phyloP scores from a whole-genome alignment of 1,284 basidiomycete species.

The Psilocybe mexicana region DNA sequence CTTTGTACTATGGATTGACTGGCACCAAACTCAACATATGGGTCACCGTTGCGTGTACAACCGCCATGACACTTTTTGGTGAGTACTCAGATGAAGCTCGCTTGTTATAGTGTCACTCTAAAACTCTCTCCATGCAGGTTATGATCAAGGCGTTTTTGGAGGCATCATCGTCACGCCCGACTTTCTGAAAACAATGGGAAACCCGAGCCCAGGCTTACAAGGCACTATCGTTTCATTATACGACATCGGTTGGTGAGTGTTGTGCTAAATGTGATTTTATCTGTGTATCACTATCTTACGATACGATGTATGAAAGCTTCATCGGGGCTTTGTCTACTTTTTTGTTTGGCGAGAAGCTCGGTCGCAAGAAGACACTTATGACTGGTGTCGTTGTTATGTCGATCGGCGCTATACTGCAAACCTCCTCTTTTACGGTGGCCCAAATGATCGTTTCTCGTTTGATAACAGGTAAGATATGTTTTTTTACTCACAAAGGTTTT shows the following conservation, averaged over 20 bases:
- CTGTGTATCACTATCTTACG: neutral
- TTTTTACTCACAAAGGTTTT: neutral
- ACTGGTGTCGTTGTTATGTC: slow-evolving; percentile 53
- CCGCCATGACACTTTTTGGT: slow-evolving; percentile 49
- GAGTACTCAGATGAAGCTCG: neutral
- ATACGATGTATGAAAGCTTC: slow-evolving; percentile 30
- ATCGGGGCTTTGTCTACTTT: slow-evolving; percentile 51
- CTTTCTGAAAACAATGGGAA: slow-evolving; percentile 42
- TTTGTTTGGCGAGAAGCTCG: slow-evolving; percentile 46
- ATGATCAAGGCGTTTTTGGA: slow-evolving; percentile 51
- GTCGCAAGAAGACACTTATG: slow-evolving; percentile 50
- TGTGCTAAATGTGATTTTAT: neutral
- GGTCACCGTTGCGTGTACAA: slow-evolving; percentile 48
- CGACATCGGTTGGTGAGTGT: slow-evolving; percentile 45
- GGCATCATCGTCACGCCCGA: slow-evolving; percentile 47
- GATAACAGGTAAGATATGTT: slow-evolving; percentile 41
- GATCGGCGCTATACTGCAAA: slow-evolving; percentile 51
- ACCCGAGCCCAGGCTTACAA: slow-evolving; percentile 41
- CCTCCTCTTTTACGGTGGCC: slow-evolving; percentile 44
- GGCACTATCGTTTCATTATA: slow-evolving; percentile 49
- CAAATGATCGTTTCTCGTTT: slow-evolving; percentile 54
- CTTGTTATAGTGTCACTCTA: neutral
- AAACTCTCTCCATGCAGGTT: slow-evolving; percentile 30
- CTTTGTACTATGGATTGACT: slow-evolving; percentile 43
- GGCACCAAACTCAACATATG: slow-evolving; percentile 43